Conservation (phyloP, 805 yeast species). For the Ogataea philodendri region DNA sequence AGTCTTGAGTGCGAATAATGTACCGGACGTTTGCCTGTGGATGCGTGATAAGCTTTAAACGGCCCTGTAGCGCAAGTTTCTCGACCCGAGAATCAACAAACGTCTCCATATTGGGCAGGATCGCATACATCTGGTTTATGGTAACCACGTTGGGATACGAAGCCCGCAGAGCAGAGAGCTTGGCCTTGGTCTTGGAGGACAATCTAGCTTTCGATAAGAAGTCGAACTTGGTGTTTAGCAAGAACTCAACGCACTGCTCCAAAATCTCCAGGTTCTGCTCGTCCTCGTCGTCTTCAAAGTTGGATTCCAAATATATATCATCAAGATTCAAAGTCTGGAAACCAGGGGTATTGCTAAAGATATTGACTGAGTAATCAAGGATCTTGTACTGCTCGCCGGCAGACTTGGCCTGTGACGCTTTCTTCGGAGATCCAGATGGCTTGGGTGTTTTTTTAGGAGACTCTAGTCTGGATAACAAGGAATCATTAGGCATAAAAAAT, state of each 20-base stretch:
- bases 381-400: slow-evolving; percentile 14
- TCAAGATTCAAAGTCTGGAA: slow-evolving; percentile 10
- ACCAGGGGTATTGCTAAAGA: slow-evolving; percentile 16
- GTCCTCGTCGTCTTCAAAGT: slow-evolving; percentile 18
- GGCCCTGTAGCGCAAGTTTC: slow-evolving; percentile 36
- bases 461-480: slow-evolving; percentile 10
- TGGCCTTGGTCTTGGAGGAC: slow-evolving; percentile 21
- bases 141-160: slow-evolving; percentile 41
- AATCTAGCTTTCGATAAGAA: slow-evolving; percentile 25
- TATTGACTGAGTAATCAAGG: slow-evolving; percentile 16
- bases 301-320: slow-evolving; percentile 10
- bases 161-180: slow-evolving; percentile 18
- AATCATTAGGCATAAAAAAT: slow-evolving; percentile 12
- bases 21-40: slow-evolving; percentile 19
- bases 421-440: slow-evolving; percentile 6
- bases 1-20: slow-evolving; percentile 29
- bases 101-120: slow-evolving; percentile 46
- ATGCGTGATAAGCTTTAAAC: slow-evolving; percentile 30
- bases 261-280: slow-evolving; percentile 17
- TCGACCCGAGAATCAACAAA: slow-evolving; percentile 48
- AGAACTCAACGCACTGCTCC: slow-evolving; percentile 19
- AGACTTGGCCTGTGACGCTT: neutral
- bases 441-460: slow-evolving; percentile 4
- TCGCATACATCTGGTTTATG: slow-evolving; percentile 47
- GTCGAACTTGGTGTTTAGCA: slow-evolving; percentile 23